phyloP scores from a whole-genome alignment of 1,139 yeast species.

The Yamadazyma diddensiae region DNA sequence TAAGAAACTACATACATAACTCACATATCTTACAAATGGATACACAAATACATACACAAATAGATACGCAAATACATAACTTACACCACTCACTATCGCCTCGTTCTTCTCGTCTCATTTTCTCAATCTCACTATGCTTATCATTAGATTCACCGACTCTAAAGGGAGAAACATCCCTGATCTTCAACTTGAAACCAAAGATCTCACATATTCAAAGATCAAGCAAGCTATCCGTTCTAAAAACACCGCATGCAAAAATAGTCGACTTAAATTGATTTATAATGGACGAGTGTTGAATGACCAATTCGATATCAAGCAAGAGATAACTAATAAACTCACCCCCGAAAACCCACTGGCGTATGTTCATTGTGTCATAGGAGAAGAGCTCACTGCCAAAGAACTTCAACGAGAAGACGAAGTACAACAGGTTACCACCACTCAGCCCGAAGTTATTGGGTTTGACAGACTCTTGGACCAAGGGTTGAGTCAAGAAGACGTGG shows the following conservation, averaged over 20 bases:
- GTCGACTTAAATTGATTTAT: slow-evolving; percentile 67
- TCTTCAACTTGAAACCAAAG: slow-evolving; percentile 5
- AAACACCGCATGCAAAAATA: slow-evolving; percentile 28
- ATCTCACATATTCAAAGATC: slow-evolving; percentile 9
- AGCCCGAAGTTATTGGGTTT: slow-evolving; percentile 79
- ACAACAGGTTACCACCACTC: slow-evolving; percentile 44
- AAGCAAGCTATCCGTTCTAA: slow-evolving; percentile 26
- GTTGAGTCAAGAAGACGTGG: slow-evolving; percentile 72
- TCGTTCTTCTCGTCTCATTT: no score
- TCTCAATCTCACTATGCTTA: no score
- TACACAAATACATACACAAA: no score
- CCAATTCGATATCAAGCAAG: slow-evolving; percentile 52
- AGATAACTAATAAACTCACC: slow-evolving; percentile 27
- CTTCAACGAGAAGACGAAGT: slow-evolving; percentile 56
- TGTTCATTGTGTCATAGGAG: slow-evolving; percentile 83
- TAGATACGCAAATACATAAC: no score
- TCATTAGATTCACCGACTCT: slow-evolving; percentile 16
- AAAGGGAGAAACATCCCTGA: slow-evolving; percentile 13
- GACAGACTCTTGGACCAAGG: slow-evolving; percentile 83
- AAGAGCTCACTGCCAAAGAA: slow-evolving; percentile 55
- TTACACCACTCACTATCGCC: no score
- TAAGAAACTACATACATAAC: no score
- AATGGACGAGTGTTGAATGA: slow-evolving; percentile 71
- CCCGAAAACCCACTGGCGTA: slow-evolving; percentile 35
- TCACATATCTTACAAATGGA: no score